A percentile compares a stretch with the other conserved stretches of the same genome.
Evolutionary conservation across 345 rosid genomes (phyloP).

Genomic region (Lumnitzera littorea): DNA sequence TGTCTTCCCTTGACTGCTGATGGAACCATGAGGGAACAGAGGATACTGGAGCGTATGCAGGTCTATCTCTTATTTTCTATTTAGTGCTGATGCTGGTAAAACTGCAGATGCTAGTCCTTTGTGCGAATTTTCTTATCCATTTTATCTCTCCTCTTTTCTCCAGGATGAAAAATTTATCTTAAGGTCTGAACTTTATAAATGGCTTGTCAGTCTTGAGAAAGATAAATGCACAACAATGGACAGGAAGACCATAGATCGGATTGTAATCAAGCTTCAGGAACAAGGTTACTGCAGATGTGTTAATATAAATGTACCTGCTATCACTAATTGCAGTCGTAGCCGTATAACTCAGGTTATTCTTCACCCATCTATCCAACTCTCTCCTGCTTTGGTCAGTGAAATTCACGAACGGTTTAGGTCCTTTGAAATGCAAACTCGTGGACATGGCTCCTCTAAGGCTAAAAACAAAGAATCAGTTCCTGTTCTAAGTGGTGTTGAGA

Average conservation of each 20-base stretch:
- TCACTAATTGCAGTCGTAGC: constrained; percentile 65
- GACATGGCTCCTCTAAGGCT: constrained; percentile 43
- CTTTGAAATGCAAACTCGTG: constrained; percentile 71
- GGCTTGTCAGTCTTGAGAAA: constrained; percentile 80
- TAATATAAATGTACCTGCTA: constrained; percentile 55
- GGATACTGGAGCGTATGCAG: constrained; percentile 68
- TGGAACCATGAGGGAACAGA: constrained; percentile 69
- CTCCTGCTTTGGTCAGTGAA: constrained; percentile 49
- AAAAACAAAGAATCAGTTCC: constrained; percentile 55
- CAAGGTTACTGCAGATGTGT: constrained; percentile 73
- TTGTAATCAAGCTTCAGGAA: constrained; percentile 69
- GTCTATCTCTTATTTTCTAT: constrained; percentile 23
- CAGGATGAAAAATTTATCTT: constrained; percentile 76
- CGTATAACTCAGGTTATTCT: constrained; percentile 60
- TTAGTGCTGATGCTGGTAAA: not conserved
- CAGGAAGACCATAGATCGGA: constrained; percentile 73
- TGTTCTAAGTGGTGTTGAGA: constrained; percentile 57
- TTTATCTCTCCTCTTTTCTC: constrained; percentile 13
- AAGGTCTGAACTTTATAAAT: constrained; percentile 66
- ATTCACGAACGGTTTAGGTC: constrained; percentile 71
- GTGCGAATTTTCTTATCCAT: not conserved
- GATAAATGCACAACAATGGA: constrained; percentile 67
- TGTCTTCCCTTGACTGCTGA: constrained; percentile 44
- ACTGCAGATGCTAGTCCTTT: not conserved
- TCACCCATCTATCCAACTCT: constrained; percentile 67